Evolutionary conservation across 2,329 filamentous ascomycete genomes (phyloP).

Genomic region (Penicillium capsulatum): DNA sequence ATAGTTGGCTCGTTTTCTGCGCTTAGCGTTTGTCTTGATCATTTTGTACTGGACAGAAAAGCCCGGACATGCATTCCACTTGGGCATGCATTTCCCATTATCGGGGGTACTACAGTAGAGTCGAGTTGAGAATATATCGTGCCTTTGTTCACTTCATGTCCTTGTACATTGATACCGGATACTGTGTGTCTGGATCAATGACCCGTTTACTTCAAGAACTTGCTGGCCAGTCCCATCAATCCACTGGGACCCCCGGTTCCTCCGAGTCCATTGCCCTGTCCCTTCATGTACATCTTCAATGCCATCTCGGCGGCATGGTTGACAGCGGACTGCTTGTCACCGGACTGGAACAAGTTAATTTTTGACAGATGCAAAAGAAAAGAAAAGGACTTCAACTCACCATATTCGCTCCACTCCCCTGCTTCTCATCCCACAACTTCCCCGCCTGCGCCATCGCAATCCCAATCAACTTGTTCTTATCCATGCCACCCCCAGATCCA

Average conservation of each 20-base stretch:
- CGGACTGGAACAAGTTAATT: constrained; percentile 33
- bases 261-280: constrained; percentile 53
- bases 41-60: constrained; percentile 3
- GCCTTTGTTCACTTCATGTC: background rate
- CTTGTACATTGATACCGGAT: background rate
- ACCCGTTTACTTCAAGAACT: constrained; percentile 48
- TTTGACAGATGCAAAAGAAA: constrained; percentile 8
- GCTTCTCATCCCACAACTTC: constrained; percentile 66
- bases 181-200: background rate
- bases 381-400: constrained; percentile 35
- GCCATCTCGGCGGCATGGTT: constrained; percentile 80
- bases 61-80: constrained; percentile 3
- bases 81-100: constrained; percentile 2
- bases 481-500: constrained; percentile 42
- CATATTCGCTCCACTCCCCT: constrained; percentile 49
- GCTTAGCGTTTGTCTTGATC: constrained; percentile 23
- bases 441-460: constrained; percentile 84
- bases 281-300: constrained; percentile 87
- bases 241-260: constrained; percentile 48
- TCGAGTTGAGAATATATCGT: constrained; percentile 1
- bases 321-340: constrained; percentile 76
- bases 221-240: constrained; percentile 56
- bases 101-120: constrained; percentile 2
- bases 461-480: constrained; percentile 75
- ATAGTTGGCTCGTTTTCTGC: constrained; percentile 17